Evolutionary conservation across 352 stramenopile genomes (phyloP), one percentile per base, ranked within the genome.

Genomic region (Pilasporangium apinafurcum): DNA sequence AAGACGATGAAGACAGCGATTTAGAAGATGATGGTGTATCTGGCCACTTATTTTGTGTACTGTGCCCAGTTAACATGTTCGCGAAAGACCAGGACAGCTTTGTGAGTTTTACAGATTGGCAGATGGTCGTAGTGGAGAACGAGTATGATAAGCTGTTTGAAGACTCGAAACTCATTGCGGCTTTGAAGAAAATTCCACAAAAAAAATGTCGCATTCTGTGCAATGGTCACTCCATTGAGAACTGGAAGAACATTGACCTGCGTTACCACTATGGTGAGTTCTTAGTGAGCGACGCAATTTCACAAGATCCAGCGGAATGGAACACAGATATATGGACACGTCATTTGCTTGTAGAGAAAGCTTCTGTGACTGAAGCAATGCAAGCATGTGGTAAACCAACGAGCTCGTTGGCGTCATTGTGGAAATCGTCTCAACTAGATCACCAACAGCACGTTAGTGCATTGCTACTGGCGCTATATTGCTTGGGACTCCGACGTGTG

Each of bases 111-210:
- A 20, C 44, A 8, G 35, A 62, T 24, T 93, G 82, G 82, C 71
- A 83, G 40, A 79, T 81, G 49, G 42, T 93, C 28, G 44, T 93
- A 8, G 64, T 91, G 6, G 82, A 93, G 54, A 86, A 80, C 22
- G 73, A 87, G 26, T 64, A 70, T 33, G 65, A 69, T 29, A 51
- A 38, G 16, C 27, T 52, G 8, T 83, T 86, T 35, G 59, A 78
- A 43, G 68, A 83, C 14, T 13, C 43, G 14, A 45, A 34, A 16
- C 77, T 59, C 33, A 36, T 83, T 1, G 51, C 54, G 3, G 60
- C 56, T n/a, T 32, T 89, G 12, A 56, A 68, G 16, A 46, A 64
- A 30, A 54, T 89, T 39, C 62, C 29, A 18, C 74, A 86, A 26
- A 59, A 51, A 24, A 58, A 72, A 24, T 65, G 64, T 10, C 75